Percentiles rank a stretch among this genome's conserved stretches.
Conservation (phyloP, 148 eudicot species). For the Silene latifolia region DNA sequence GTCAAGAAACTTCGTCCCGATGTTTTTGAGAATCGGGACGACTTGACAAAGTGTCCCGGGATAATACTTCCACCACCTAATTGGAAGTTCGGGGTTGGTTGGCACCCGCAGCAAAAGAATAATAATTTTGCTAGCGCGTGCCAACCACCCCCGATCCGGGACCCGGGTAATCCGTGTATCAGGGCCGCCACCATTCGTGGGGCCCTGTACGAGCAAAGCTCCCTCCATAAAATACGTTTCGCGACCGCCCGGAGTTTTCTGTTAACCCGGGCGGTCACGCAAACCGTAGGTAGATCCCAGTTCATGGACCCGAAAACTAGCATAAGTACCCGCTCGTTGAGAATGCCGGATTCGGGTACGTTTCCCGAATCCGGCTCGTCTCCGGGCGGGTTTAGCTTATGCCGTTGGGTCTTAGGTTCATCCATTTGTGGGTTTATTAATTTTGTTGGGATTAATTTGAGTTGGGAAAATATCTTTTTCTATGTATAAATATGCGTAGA, state of each 20-base stretch:
- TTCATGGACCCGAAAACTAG: constrained; percentile 50
- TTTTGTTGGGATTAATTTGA: background rate
- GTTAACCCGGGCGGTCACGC: constrained; percentile 46
- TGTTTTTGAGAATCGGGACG: constrained; percentile 76
- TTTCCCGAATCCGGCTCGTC: constrained; percentile 16
- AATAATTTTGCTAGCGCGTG: constrained; percentile 69
- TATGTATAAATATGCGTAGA: no score
- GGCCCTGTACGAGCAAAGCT: constrained; percentile 53
- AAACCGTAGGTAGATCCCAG: constrained; percentile 60
- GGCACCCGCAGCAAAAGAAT: constrained; percentile 70
- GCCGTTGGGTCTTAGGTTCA: constrained; percentile 18
- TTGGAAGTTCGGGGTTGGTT: constrained; percentile 32
- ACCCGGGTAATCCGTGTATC: constrained; percentile 33
- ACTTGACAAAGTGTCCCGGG: constrained; percentile 57
- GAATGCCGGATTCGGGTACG: constrained; percentile 33
- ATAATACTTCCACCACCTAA: constrained; percentile 8
- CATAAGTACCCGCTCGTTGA: constrained; percentile 52
- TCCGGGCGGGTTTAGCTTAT: constrained; percentile 12
- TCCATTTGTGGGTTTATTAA: background rate
- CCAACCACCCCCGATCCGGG: constrained; percentile 69
- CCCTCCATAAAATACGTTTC: constrained; percentile 57
- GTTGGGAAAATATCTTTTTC: background rate
- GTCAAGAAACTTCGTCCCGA: constrained; percentile 72
- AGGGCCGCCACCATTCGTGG: constrained; percentile 50
- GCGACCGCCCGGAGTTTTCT: constrained; percentile 60